phyloP scores from a whole-genome alignment of 495 filamentous ascomycete genomes.

The Xylaria nigripes region DNA sequence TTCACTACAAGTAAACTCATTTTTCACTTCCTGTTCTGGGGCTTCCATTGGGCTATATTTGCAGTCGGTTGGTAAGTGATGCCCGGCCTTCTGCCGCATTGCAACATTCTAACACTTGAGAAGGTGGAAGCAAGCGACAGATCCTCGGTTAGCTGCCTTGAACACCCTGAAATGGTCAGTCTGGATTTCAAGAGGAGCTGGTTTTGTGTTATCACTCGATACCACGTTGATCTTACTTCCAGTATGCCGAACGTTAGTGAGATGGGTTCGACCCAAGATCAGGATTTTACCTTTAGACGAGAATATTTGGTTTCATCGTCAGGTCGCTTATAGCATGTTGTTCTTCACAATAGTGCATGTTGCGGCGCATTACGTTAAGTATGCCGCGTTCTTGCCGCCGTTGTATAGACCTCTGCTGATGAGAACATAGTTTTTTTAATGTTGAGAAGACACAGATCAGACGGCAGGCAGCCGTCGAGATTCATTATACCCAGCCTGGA shows the following conservation, averaged over 20 bases:
- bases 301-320: slow-evolving; percentile 92
- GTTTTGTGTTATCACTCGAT: slow-evolving; percentile 73
- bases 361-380: slow-evolving; percentile 90
- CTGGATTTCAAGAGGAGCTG: slow-evolving; percentile 92
- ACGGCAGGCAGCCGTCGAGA: slow-evolving; percentile 72
- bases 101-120: slow-evolving; percentile 15
- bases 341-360: slow-evolving; percentile 75
- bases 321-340: slow-evolving; percentile 83
- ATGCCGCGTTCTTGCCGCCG: slow-evolving; percentile 13
- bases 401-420: slow-evolving; percentile 17
- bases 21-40: slow-evolving; percentile 85
- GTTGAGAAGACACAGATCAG: slow-evolving; percentile 82
- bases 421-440: slow-evolving; percentile 72
- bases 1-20: slow-evolving; percentile 58
- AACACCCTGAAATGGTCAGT: slow-evolving; percentile 83
- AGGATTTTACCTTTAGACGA: slow-evolving; percentile 87
- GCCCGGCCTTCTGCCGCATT: neutral
- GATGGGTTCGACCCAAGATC: slow-evolving; percentile 78
- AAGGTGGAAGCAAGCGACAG: slow-evolving; percentile 70
- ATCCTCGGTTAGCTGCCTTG: slow-evolving; percentile 59
- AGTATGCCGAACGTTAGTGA: slow-evolving; percentile 86
- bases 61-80: slow-evolving; percentile 74
- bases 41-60: slow-evolving; percentile 72
- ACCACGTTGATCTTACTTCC: slow-evolving; percentile 80
- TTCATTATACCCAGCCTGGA: slow-evolving; percentile 83